phyloP scores from a whole-genome alignment of 2,329 filamentous ascomycete genomes.

The Aspergillus texensis region DNA sequence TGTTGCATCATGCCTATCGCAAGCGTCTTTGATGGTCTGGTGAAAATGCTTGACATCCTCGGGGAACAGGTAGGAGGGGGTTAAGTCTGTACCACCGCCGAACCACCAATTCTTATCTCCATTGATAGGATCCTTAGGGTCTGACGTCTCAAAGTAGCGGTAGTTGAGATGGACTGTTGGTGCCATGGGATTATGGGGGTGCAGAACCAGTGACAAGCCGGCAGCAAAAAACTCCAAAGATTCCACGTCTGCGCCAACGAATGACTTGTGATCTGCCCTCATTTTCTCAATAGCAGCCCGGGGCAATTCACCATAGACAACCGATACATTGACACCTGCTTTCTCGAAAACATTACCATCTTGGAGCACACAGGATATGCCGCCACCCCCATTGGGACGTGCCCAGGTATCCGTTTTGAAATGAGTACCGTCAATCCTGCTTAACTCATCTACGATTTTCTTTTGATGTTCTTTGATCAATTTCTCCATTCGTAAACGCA shows the following conservation, averaged over 20 bases:
- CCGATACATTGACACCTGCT: conserved; percentile 89
- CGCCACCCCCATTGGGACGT: conserved; percentile 84
- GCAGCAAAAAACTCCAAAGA: conserved; percentile 93
- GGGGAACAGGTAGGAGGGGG: conserved; percentile 90
- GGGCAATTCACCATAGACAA: conserved; percentile 90
- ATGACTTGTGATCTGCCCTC: conserved; percentile 90
- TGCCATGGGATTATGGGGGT: conserved; percentile 93
- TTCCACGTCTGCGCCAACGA: conserved; percentile 74
- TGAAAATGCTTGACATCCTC: conserved; percentile 98
- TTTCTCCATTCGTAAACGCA: conserved; percentile 96
- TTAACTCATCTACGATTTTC: conserved; percentile 80
- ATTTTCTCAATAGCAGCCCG: conserved; percentile 88
- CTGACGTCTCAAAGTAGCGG: conserved; percentile 95
- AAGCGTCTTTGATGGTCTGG: conserved; percentile 85
- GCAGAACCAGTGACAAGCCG: conserved; percentile 87
- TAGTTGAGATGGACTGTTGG: conserved; percentile 98
- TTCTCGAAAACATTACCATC: conserved; percentile 98
- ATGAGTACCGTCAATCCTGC: conserved; percentile 77
- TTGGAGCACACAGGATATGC: conserved; percentile 91
- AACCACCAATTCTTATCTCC: conserved; percentile 89
- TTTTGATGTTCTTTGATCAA: conserved; percentile 93
- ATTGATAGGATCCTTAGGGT: conserved; percentile 71
- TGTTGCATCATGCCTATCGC: conserved; percentile 86
- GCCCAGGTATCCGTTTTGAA: conserved; percentile 88
- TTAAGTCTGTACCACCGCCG: conserved; percentile 91